Base-by-base conservation (phyloP, 208 protist species). In the Crithidia bombi region DNA sequence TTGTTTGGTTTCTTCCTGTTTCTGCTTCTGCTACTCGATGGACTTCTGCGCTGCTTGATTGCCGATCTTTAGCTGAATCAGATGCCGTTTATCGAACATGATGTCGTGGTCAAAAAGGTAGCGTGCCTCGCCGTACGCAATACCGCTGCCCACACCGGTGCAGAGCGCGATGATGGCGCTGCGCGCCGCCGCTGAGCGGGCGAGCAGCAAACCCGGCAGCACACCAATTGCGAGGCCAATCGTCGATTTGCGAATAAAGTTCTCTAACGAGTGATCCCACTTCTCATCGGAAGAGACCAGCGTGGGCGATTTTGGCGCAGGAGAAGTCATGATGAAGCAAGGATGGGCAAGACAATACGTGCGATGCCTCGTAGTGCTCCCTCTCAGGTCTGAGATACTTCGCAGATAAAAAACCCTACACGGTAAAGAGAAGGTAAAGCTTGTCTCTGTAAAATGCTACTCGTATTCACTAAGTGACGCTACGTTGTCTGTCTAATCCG, bases 31-130 rank as follows among this genome's bases (percentile, higher is more conserved):
- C 17, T 52, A 51, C 28, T 76, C 59, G 7, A 47, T 51, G n/a
- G 59, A 55, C 57, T 66, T 70, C 36, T 66, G 30, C 9, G 59
- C 25, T 9, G 64, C 41, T 58, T 68, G 23, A 9, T 30, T 39
- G 43, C 6, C 66, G 5, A 82, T 17, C 33, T 83, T 66, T 52
- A 86, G 46, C 54, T 82, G 80, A 30, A 95, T 83, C 33, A 93
- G 44, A 67, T 94, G 79, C 2, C 89, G 82, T 61, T 90, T 90
- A 71, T 97, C 92, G 68, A 97, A 97, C 35, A 85, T 68, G 63
- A 97, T 77, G 65, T 94, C 78, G 75, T 94, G 83, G 36, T 97
- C 92, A 50, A 97, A 97, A 19, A 97, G 79, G 63, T 95, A 95
- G 21, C 84, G 82, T 2, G 92, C 88, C 79, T 97, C 90, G 4